Evolutionary conservation across 176 grass and related monocot species (phyloP), one percentile per base, ranked within the genome.

Genomic region (Oropetium thomaeum): DNA sequence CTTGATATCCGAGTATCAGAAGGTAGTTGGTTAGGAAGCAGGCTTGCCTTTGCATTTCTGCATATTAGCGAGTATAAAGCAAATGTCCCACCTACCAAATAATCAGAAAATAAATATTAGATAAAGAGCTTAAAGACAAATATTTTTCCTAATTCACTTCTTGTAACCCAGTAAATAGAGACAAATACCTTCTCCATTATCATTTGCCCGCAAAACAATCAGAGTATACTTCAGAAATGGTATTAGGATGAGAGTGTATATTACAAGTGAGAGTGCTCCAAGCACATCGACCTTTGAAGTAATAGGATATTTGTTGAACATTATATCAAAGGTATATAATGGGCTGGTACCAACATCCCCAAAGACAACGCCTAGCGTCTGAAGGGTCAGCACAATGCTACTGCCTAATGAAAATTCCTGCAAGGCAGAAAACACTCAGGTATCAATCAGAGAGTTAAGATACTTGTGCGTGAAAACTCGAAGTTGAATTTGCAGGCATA

Each of bases 41-140:
- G 76, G 71, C 84, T 95, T 47, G 89, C 96, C 82, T 92, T 92
- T 73, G 91, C 89, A 81, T 95, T 92, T 79, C 96, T 89, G 75
- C 96, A 99, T 81, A 99, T 99, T 83, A 95, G 82, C 11, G 91
- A 99, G 81, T 99, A 99, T 49, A 99, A 83, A 75, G 96, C 96
- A 88, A 99, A 99, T 63, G 75, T 99, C n/a, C 96, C 96, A 62
- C 96, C 96, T 99, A 78, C 77, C 86, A 83, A 86, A 87, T 81
- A 70, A 75, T 78, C 17, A 83, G 51, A 54, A 82, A 60, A 57
- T 41, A 47, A 73, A 70, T 31, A 81, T 66, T 61, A 48, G 63
- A 63, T 27, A 32, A 31, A 70, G 62, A 83, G 4, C n/a, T 77
- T 58, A 20, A 87, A 65, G 51, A 77, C 43, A 76, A 71, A 26